phyloP scores from a whole-genome alignment of 129 eudicot species.

The Arctium minus region DNA sequence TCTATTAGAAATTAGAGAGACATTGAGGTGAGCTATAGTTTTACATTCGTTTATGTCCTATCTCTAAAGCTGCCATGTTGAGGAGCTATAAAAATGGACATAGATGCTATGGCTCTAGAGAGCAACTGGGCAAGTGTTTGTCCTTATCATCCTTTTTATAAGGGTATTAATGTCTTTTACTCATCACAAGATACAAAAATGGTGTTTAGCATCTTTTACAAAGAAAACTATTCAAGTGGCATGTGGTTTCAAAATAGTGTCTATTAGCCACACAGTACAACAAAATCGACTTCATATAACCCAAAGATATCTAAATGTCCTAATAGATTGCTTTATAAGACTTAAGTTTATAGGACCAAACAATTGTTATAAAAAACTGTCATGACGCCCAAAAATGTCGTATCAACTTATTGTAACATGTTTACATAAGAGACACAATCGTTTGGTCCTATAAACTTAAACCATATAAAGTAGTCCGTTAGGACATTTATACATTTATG shows the following conservation, averaged over 20 bases:
- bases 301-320: too few species aligned
- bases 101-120: not conserved
- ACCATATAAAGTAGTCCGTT: not conserved
- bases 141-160: not conserved
- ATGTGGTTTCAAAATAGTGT: conserved; percentile 3
- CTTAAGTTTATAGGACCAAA: not conserved
- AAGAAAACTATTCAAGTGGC: conserved; percentile 4
- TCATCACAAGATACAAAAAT: not conserved
- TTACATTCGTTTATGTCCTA: too few species aligned
- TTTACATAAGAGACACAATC: not conserved
- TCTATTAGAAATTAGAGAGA: too few species aligned
- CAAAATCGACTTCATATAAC: not conserved
- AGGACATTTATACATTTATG: not conserved
- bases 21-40: too few species aligned
- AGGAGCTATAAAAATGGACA: too few species aligned
- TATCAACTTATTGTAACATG: not conserved
- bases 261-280: not conserved
- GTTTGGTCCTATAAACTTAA: not conserved
- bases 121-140: not conserved
- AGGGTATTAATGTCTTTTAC: not conserved
- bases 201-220: conserved; percentile 2
- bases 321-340: not conserved
- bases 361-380: not conserved
- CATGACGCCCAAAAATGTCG: not conserved
- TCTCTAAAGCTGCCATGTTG: too few species aligned